Evolutionary conservation across 1,284 basidiomycete species (phyloP), one percentile per base, ranked within the genome.

Genomic region (Cutaneotrichosporon sp.): DNA sequence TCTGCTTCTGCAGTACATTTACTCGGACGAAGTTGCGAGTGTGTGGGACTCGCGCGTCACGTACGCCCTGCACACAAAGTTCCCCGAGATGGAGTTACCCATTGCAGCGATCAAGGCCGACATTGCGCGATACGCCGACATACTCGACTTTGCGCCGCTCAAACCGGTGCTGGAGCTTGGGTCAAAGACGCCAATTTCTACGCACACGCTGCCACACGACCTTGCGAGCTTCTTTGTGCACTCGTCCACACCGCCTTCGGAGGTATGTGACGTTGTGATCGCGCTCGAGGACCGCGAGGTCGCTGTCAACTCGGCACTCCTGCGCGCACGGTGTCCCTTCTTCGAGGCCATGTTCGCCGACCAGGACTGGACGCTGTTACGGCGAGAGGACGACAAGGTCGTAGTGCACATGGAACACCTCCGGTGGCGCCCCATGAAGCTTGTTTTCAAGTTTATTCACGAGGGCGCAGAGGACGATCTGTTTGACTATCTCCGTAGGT

Each of bases 291-390:
- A 97, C 63, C 77, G 79, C 45, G 78, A 82, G 4, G 80, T 97
- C 0, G 75, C 73, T 22, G 83, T 81, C 8, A 86, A 96, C 68
- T 90, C 91, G 0, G 71, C 79, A 10, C 72, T 97, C 15, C 78
- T 98, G 17, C 81, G 90, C 2, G 83, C 89, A 0, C 82, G 94
- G 3, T 93, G 87, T 40, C 81, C 84, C 1, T 88, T 97, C 69
- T 97, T 97, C 67, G 77, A 83, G 7, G 82, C 83, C n/a, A 86
- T 98, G 71, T 91, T 94, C 69, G 84, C 84, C 46, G 84, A 91
- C 62, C 77, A 80, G 21, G 88, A 84, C 38, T 97, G 94, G 91
- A 88, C 88, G 4, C 66, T 60, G 18, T 77, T 79, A 20, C 80
- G 88, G 10, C 81, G 83, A 78, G 61, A 66, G 9, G 77, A 81